A percentile compares a stretch with the other conserved stretches of the same genome.
These are phyloP conservation scores for Saccharomycopsis javanensis DNA, from an alignment of 805 yeast species.

Conservation along the genomic window DNA sequence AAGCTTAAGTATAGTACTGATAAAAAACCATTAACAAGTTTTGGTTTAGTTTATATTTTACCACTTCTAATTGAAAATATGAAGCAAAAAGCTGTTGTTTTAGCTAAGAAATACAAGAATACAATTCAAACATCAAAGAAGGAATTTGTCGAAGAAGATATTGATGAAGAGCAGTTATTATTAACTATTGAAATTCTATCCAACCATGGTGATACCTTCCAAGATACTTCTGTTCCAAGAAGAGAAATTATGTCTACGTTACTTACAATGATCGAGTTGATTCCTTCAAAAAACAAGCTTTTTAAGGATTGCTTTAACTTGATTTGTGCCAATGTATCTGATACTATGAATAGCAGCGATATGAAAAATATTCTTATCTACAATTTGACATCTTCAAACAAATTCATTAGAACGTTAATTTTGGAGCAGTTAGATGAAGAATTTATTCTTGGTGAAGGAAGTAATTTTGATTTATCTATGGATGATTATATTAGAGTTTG, in stretches of 20 bases:
- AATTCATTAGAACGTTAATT: constrained; percentile 67
- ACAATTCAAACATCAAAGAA: background rate
- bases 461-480: constrained; percentile 28
- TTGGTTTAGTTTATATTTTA: constrained; percentile 60
- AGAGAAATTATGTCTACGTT: constrained; percentile 50
- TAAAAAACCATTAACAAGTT: constrained; percentile 58
- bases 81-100: constrained; percentile 41
- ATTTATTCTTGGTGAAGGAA: constrained; percentile 43
- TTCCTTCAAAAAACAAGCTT: constrained; percentile 69
- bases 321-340: constrained; percentile 66
- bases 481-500: constrained; percentile 57
- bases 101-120: background rate
- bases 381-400: constrained; percentile 44
- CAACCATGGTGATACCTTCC: constrained; percentile 59
- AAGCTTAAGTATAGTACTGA: constrained; percentile 65
- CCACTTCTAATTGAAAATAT: constrained; percentile 67
- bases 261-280: constrained; percentile 43
- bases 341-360: constrained; percentile 48
- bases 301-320: constrained; percentile 78
- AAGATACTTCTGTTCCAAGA: constrained; percentile 61
- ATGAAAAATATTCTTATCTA: constrained; percentile 46
- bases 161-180: constrained; percentile 79
- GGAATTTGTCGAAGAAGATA: constrained; percentile 72
- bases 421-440: constrained; percentile 83
- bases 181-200: constrained; percentile 68